A percentile compares a stretch with the other conserved stretches of the same genome.
Conservation (phyloP, 2,329 filamentous ascomycete species). For the Thermoascus crustaceus region DNA sequence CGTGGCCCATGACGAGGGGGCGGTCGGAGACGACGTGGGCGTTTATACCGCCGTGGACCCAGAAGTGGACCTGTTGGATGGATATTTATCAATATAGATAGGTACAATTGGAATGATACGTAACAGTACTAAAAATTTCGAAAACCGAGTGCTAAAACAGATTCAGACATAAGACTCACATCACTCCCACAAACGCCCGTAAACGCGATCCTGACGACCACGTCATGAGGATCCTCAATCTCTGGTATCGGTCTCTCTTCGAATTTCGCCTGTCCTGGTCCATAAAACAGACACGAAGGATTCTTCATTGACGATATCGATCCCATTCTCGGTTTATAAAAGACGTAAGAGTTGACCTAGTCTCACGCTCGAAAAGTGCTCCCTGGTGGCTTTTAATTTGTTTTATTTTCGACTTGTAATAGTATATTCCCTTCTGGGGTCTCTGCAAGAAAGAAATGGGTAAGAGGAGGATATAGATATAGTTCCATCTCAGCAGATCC, state of each 20-base stretch:
- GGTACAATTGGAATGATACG: slow-evolving; percentile 1
- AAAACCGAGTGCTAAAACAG: neutral
- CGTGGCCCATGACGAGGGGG: slow-evolving; percentile 28
- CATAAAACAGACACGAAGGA: slow-evolving; percentile 36
- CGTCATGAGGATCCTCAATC: slow-evolving; percentile 29
- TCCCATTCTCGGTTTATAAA: too few species aligned
- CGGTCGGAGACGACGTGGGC: slow-evolving; percentile 17
- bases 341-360: too few species aligned
- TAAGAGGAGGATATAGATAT: too few species aligned
- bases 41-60: slow-evolving; percentile 30
- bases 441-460: too few species aligned
- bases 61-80: slow-evolving; percentile 29
- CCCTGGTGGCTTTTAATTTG: too few species aligned
- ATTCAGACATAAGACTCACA: slow-evolving; percentile 12
- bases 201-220: slow-evolving; percentile 38
- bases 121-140: neutral
- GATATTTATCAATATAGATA: slow-evolving; percentile 3
- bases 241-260: slow-evolving; percentile 32
- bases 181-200: slow-evolving; percentile 39
- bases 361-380: too few species aligned
- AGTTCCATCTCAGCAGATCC: too few species aligned
- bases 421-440: too few species aligned
- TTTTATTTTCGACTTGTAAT: too few species aligned
- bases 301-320: too few species aligned
- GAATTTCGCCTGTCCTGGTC: slow-evolving; percentile 27